These are phyloP conservation scores for Colletotrichum liaoningense DNA, from an alignment of 2,329 filamentous ascomycete species.

Conservation along the genomic window DNA sequence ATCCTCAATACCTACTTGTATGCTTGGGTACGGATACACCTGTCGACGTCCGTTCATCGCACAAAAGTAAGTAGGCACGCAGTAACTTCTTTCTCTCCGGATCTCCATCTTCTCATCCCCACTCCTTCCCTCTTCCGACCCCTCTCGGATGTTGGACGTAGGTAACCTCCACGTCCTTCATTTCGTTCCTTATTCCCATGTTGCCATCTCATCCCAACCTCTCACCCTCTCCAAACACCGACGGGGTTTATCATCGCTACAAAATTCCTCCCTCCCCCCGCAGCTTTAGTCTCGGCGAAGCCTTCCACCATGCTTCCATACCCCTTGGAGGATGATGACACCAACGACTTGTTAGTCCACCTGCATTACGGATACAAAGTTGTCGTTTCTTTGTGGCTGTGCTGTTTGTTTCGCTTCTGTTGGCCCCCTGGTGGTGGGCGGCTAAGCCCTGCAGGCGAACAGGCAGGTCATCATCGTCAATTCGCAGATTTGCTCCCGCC, in stretches of 20 bases:
- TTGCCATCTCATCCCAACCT: background rate
- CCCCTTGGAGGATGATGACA: slow-evolving; percentile 4
- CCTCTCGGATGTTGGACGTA: background rate
- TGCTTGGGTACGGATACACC: background rate
- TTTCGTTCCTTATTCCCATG: background rate
- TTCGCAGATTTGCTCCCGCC: background rate
- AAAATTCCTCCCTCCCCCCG: background rate
- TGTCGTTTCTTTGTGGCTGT: slow-evolving; percentile 22
- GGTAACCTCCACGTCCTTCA: background rate
- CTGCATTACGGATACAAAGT: too few species aligned
- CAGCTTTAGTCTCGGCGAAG: slow-evolving; percentile 20
- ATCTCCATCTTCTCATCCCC: slow-evolving; percentile 11
- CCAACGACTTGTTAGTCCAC: background rate
- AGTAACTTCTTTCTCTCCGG: background rate
- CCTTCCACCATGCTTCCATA: slow-evolving; percentile 12
- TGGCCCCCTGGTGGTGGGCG: background rate
- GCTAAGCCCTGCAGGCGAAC: slow-evolving; percentile 19
- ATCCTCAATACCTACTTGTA: background rate
- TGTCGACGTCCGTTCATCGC: background rate
- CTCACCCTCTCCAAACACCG: background rate
- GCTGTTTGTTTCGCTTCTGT: background rate
- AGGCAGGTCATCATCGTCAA: slow-evolving; percentile 3
- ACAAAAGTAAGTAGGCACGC: background rate
- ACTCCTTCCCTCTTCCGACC: slow-evolving; percentile 19
- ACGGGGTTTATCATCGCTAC: background rate